phyloP scores from a whole-genome alignment of 2,329 filamentous ascomycete species.

The Dryadomyces quercus-mongolicae region DNA sequence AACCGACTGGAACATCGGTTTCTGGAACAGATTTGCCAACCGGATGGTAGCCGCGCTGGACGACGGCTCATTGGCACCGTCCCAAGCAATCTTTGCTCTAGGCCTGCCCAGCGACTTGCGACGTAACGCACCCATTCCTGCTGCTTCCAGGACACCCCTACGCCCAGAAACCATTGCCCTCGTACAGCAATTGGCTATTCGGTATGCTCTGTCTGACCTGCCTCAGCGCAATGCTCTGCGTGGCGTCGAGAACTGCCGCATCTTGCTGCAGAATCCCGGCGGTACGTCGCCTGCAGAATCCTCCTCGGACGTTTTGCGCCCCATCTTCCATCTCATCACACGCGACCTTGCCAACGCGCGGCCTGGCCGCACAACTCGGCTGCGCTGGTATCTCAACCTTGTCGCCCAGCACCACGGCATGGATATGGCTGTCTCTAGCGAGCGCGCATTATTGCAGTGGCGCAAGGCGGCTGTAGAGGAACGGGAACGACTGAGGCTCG shows the following conservation, averaged over 20 bases:
- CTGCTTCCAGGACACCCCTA: neutral
- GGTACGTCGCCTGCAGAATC: too few relatives aligned
- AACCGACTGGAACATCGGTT: conserved; percentile 10
- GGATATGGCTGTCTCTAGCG: too few relatives aligned
- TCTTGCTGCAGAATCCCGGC: conserved; percentile 13
- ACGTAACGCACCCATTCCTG: neutral
- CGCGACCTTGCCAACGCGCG: too few relatives aligned
- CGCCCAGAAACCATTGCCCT: conserved; percentile 10
- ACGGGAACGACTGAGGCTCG: too few relatives aligned
- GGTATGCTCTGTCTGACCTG: conserved; percentile 13
- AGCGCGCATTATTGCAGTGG: too few relatives aligned
- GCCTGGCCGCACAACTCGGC: too few relatives aligned
- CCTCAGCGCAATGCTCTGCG: conserved; percentile 16
- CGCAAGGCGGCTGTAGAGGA: too few relatives aligned
- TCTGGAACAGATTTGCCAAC: conserved; percentile 14
- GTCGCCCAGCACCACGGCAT: too few relatives aligned
- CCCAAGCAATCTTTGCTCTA: conserved; percentile 6
- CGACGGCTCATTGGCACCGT: conserved; percentile 3
- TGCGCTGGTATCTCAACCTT: too few relatives aligned
- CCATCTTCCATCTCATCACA: too few relatives aligned
- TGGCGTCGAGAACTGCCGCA: conserved; percentile 20
- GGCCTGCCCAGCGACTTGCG: neutral
- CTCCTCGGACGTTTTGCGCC: too few relatives aligned
- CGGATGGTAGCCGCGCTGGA: conserved; percentile 4
- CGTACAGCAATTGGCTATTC: conserved; percentile 11